These are phyloP conservation scores for Trichoderma sp. DNA, from an alignment of 2,329 filamentous ascomycete species.

Conservation along the genomic window DNA sequence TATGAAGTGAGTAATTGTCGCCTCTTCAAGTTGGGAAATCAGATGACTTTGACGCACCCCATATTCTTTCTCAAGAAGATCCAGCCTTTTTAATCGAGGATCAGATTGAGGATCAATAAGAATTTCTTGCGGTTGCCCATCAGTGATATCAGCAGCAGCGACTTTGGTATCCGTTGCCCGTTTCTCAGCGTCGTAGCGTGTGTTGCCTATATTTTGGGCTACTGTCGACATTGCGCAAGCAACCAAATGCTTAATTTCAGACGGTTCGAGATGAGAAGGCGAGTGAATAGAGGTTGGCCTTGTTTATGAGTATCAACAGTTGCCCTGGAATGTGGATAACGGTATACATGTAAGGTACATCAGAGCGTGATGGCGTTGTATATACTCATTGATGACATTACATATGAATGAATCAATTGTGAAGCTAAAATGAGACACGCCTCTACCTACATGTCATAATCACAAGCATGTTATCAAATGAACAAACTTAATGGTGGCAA, in stretches of 20 bases:
- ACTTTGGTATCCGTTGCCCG: neutral
- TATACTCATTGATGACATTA: neutral
- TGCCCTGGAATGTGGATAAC: neutral
- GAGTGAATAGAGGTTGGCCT: neutral
- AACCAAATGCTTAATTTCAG: neutral
- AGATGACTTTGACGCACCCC: neutral
- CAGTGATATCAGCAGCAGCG: neutral
- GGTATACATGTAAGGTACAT: neutral
- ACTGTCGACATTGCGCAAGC: neutral
- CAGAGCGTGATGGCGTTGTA: neutral
- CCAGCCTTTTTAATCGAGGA: neutral
- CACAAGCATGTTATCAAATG: neutral
- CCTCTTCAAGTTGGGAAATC: neutral
- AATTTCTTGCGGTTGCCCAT: neutral
- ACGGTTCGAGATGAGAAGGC: fast-evolving
- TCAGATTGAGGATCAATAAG: neutral
- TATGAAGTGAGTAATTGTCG: neutral
- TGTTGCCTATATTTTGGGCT: neutral
- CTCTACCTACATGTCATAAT: too few relatives aligned
- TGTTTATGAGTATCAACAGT: neutral
- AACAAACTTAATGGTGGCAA: neutral
- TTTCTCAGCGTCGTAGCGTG: neutral
- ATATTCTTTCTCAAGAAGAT: neutral
- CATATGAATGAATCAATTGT: neutral
- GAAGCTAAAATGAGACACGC: neutral